These are phyloP conservation scores for Penicillium robsamsonii DNA, from an alignment of 495 filamentous ascomycete genomes.

Conservation along the genomic window DNA sequence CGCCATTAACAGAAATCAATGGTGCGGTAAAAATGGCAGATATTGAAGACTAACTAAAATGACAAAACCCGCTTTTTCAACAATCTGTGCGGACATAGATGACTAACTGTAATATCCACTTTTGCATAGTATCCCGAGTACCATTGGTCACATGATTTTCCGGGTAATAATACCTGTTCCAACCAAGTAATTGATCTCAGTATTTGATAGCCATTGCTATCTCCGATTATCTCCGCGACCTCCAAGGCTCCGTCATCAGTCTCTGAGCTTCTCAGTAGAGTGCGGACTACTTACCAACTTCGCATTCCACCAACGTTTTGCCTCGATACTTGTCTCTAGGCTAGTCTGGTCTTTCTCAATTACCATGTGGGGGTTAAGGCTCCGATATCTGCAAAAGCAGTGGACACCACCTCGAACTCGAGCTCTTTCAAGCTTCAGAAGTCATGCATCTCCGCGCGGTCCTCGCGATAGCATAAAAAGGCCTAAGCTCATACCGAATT, in stretches of 20 bases:
- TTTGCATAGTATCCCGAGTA: too few relatives aligned
- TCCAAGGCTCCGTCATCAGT: conserved; percentile 26
- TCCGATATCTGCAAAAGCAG: conserved; percentile 25
- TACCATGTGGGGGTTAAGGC: conserved; percentile 34
- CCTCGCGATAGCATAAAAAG: conserved; percentile 35
- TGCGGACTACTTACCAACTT: not conserved
- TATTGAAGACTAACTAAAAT: too few relatives aligned
- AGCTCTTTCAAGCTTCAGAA: conserved; percentile 34
- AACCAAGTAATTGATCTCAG: too few relatives aligned
- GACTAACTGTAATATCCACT: too few relatives aligned
- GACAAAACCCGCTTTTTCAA: too few relatives aligned
- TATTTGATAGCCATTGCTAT: too few relatives aligned
- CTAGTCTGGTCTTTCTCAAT: not conserved
- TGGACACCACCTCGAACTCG: conserved; percentile 24
- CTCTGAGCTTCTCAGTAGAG: not conserved
- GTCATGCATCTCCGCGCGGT: conserved; percentile 26
- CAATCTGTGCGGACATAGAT: too few relatives aligned
- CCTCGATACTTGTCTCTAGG: not conserved
- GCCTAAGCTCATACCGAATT: conserved; percentile 19
- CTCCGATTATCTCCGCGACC: conserved; percentile 37
- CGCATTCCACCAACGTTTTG: not conserved
- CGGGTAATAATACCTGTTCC: too few relatives aligned
- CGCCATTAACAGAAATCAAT: too few relatives aligned
- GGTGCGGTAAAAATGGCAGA: too few relatives aligned
- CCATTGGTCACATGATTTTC: too few relatives aligned